Evolutionary conservation across 441 rosid genomes (phyloP), one percentile per base, ranked within the genome.

Genomic region (Capsella rubella): DNA sequence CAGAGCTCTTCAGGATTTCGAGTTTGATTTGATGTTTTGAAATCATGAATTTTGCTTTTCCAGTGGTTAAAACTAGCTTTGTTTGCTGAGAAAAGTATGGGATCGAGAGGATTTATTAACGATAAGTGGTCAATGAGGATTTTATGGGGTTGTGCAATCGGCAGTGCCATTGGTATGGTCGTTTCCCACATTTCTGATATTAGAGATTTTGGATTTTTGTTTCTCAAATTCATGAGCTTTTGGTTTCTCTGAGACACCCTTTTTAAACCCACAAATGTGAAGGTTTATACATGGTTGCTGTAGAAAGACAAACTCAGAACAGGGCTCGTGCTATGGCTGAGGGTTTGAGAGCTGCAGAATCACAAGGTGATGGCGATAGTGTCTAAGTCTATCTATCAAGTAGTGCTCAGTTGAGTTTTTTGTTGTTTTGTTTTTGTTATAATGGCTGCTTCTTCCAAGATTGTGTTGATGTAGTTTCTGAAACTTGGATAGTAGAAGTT

Each of bases 111-210:
- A 74, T 82, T 85, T n/a, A 83, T 94, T 49, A 82, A 81, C 18
- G 99, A 90, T 80, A 92, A 87, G 77, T 94, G 95, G 97, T 89
- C 97, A 47, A 87, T 83, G 91, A 87, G 95, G 85, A 64, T 92
- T 79, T 91, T 95, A 42, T 95, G 97, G 99, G 73, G 71, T 5
- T 92, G 96, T 71, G 97, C 93, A 16, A 51, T 92, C 56, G 97
- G 99, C 79, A 94, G 91, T 83, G 99, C 90, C 43, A 59, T 87
- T 8, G 67, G 99, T 92, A 80, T 72, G 83, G 31, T 18, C 21
- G 13, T 21, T 60, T 13, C 34, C 2, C 47, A 62, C 34, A 4
- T 2, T 18, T 28, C 25, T 40, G 45, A 66, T 53, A 14, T 35
- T 13, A 21, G n/a, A 53, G 34, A 34, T 10, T 8, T n/a, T 45